Conservation (phyloP, 176 grass and related monocot species). For the Melocanna baccifera region DNA sequence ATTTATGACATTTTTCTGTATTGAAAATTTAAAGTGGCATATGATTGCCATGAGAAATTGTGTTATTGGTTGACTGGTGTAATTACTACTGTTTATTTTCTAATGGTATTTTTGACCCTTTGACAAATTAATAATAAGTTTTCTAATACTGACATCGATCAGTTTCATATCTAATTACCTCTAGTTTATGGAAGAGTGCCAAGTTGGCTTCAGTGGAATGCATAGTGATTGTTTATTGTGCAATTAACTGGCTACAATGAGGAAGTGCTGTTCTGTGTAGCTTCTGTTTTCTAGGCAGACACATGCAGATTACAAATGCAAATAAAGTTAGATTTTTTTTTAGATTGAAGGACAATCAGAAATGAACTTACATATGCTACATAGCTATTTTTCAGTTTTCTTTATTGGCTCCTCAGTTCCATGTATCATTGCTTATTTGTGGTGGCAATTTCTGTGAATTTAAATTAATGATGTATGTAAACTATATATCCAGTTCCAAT, state of each 20-base stretch:
- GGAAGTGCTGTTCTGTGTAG: background rate
- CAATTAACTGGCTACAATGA: background rate
- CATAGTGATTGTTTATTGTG: background rate
- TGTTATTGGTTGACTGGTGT: background rate
- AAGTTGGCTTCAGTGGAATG: background rate
- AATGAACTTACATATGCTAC: background rate
- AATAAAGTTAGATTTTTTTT: background rate
- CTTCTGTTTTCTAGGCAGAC: slow-evolving; percentile 5
- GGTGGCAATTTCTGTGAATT: background rate
- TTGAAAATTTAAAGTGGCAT: background rate
- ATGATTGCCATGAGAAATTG: slow-evolving; percentile 3
- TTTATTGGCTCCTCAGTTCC: background rate
- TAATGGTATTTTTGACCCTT: background rate
- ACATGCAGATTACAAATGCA: background rate
- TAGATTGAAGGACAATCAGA: background rate
- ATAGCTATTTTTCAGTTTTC: background rate
- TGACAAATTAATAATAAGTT: background rate
- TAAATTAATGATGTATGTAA: background rate
- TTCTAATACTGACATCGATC: background rate
- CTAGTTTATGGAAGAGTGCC: background rate
- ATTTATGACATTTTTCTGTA: background rate
- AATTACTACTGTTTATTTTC: background rate
- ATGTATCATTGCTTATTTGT: background rate
- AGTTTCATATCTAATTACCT: background rate
- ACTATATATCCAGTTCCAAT: background rate